phyloP scores from a whole-genome alignment of 2,329 filamentous ascomycete species.

The Aureobasidium sp. region DNA sequence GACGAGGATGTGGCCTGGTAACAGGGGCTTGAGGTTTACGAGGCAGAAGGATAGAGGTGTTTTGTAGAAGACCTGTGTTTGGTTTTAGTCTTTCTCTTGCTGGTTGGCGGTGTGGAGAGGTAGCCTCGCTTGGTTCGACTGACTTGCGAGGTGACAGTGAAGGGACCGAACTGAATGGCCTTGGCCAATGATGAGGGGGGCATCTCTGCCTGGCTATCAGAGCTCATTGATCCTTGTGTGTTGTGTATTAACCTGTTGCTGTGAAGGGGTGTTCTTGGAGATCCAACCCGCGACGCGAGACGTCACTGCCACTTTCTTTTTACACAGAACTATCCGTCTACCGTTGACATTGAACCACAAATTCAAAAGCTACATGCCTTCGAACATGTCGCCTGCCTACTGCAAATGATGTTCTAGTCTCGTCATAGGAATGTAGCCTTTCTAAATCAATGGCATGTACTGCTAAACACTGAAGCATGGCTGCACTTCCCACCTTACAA shows the following conservation, averaged over 20 bases:
- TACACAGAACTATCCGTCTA: not conserved
- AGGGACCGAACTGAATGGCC: conserved; percentile 64
- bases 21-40: conserved; percentile 90
- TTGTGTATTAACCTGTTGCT: not conserved
- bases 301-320: not conserved
- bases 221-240: not conserved
- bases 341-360: not conserved
- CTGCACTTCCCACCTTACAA: not conserved
- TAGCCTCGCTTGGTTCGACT: not conserved
- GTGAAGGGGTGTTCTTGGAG: not conserved
- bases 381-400: no score
- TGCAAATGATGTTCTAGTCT: not conserved
- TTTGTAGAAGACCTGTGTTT: conserved; percentile 70
- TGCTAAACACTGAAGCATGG: not conserved
- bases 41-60: conserved; percentile 77
- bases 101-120: conserved; percentile 19
- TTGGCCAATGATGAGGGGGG: conserved; percentile 20
- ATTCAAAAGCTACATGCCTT: no score
- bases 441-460: not conserved
- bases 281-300: not conserved
- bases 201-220: conserved; percentile 14
- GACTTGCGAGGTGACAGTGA: conserved; percentile 69
- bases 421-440: not conserved
- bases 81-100: not conserved
- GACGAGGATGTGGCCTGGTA: conserved; percentile 88